phyloP scores from a whole-genome alignment of 768 basidiomycete species.

The Rhodocollybia butyracea region DNA sequence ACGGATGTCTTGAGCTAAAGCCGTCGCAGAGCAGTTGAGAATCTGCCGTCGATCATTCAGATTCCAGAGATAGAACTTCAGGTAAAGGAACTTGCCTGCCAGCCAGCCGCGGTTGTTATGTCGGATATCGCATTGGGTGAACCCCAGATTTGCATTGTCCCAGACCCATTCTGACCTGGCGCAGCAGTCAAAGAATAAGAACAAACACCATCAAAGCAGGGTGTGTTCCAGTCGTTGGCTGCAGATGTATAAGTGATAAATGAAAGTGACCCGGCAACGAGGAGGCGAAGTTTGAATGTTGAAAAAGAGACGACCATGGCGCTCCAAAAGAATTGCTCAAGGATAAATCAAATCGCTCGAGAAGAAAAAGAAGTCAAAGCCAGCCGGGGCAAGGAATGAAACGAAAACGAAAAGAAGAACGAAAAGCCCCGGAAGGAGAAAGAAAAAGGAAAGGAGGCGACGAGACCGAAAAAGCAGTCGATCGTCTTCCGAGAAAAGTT shows the following conservation, averaged over 20 bases:
- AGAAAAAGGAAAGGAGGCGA: not conserved
- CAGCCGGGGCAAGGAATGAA: not conserved
- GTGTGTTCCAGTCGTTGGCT: slow-evolving; percentile 20
- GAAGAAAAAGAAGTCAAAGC: not conserved
- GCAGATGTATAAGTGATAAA: not conserved
- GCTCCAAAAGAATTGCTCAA: not conserved
- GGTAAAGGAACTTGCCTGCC: too few relatives aligned
- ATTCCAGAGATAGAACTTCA: too few relatives aligned
- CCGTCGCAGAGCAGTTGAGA: slow-evolving; percentile 27
- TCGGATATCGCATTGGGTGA: slow-evolving; percentile 16
- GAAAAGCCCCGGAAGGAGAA: too few relatives aligned
- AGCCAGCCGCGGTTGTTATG: slow-evolving; percentile 31
- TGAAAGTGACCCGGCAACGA: not conserved
- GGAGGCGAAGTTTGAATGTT: not conserved
- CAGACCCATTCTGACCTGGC: slow-evolving; percentile 8
- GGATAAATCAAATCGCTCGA: not conserved
- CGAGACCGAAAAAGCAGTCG: not conserved
- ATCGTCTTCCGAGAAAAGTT: not conserved
- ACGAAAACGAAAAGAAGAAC: not conserved
- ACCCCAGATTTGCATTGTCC: slow-evolving; percentile 17
- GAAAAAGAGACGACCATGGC: not conserved
- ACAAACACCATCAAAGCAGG: slow-evolving; percentile 22
- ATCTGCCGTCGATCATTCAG: too few relatives aligned
- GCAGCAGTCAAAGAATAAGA: slow-evolving; percentile 17
- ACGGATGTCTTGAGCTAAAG: slow-evolving; percentile 27